Evolutionary conservation across 331 rosid species (phyloP).

Genomic region (Pyracantha coccinea): DNA sequence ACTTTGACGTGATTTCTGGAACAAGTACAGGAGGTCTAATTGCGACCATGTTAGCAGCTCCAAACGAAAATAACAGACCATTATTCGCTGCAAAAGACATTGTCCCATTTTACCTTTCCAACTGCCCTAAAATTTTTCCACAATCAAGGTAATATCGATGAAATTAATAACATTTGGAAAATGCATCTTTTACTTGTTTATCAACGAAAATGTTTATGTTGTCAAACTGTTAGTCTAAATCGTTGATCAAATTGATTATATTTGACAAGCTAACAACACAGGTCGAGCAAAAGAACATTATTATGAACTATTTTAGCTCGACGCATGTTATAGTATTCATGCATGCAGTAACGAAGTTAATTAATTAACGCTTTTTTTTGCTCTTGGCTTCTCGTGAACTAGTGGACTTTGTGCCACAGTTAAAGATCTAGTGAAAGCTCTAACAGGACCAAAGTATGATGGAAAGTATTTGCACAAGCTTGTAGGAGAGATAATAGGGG

Average conservation of each 20-base stretch:
- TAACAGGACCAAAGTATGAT: slow-evolving; percentile 39
- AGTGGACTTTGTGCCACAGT: slow-evolving; percentile 26
- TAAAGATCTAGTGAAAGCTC: background rate
- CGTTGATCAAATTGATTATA: no score
- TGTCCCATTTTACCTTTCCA: slow-evolving; percentile 36
- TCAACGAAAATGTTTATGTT: no score
- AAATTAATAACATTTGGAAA: background rate
- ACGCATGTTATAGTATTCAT: no score
- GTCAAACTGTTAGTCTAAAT: fast-evolving
- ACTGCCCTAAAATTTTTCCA: slow-evolving; percentile 38
- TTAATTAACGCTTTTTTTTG: background rate
- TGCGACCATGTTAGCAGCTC: slow-evolving; percentile 43
- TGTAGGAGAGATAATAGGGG: slow-evolving; percentile 11
- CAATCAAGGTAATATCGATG: slow-evolving; percentile 16
- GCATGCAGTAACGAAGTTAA: no score
- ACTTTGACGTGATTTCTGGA: slow-evolving; percentile 51
- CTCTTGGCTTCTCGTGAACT: background rate
- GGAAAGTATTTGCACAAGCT: slow-evolving; percentile 44
- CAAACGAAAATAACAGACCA: slow-evolving; percentile 33
- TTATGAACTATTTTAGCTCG: no score
- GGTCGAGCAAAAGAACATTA: no score
- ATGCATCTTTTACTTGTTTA: no score
- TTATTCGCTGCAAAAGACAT: slow-evolving; percentile 42
- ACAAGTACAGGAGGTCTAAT: slow-evolving; percentile 59
- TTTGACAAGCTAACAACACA: no score